Evolutionary conservation across 768 basidiomycete species (phyloP).

Genomic region (Steccherinum ochraceum): DNA sequence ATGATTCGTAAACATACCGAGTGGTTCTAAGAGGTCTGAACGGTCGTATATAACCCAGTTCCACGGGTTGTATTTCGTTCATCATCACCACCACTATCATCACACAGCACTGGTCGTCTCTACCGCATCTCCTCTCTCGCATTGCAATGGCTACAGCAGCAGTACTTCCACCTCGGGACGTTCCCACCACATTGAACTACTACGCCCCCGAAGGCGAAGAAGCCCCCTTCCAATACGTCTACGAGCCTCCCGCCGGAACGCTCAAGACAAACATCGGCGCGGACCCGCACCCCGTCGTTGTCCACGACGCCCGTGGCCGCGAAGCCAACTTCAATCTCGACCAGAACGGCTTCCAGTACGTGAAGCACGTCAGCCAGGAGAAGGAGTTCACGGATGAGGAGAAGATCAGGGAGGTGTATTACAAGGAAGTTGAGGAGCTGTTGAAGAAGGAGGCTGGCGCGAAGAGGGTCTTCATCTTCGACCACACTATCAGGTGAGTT

Average conservation of each 20-base stretch:
- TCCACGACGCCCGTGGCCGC: conserved; percentile 26
- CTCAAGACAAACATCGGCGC: conserved; percentile 24
- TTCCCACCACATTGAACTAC: conserved; percentile 34
- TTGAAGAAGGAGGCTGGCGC: conserved; percentile 34
- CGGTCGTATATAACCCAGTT: background rate
- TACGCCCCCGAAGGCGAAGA: conserved; percentile 22
- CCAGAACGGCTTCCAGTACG: conserved; percentile 39
- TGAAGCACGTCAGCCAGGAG: conserved; percentile 27
- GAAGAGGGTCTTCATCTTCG: conserved; percentile 36
- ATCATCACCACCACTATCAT: background rate
- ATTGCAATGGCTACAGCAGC: conserved; percentile 17
- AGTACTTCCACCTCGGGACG: conserved; percentile 27
- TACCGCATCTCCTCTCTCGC: background rate
- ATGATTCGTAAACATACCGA: background rate
- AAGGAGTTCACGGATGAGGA: conserved; percentile 36
- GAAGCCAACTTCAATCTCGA: conserved; percentile 28
- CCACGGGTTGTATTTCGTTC: too few relatives aligned
- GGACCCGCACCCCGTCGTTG: conserved; percentile 19
- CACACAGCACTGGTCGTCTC: background rate
- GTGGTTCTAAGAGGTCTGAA: background rate
- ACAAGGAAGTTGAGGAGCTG: conserved; percentile 35
- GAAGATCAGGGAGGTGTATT: conserved; percentile 31
- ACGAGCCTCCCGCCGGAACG: conserved; percentile 15
- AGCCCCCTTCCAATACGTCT: conserved; percentile 32
- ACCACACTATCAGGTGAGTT: conserved; percentile 36